Evolutionary conservation across 2,329 filamentous ascomycete genomes (phyloP).

Genomic region (Erysiphe pulchra): DNA sequence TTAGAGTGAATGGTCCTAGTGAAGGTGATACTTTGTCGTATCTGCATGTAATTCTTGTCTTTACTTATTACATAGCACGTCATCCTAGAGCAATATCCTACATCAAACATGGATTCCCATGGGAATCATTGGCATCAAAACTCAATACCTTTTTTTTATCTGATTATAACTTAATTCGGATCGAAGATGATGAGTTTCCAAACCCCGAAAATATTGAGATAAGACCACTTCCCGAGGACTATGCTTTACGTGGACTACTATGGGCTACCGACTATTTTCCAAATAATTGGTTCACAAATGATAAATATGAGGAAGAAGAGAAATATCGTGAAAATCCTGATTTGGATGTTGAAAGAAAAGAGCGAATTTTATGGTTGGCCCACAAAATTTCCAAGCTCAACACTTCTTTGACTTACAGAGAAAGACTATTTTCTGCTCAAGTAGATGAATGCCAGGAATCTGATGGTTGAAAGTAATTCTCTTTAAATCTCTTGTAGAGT

Average conservation of each 20-base stretch:
- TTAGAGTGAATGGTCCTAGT: conserved; percentile 3
- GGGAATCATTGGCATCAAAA: conserved; percentile 5
- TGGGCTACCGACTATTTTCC: conserved; percentile 10
- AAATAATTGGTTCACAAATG: conserved; percentile 7
- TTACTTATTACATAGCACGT: conserved; percentile 7
- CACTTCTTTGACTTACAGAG: conserved; percentile 5
- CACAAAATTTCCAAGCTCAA: conserved; percentile 3
- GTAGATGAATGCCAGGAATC: background rate
- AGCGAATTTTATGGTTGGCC: conserved; percentile 8
- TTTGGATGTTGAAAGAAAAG: conserved; percentile 6
- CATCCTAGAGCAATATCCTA: conserved; percentile 5
- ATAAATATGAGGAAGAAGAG: conserved; percentile 9
- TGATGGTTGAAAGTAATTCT: too few relatives aligned
- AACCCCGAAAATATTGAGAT: conserved; percentile 8
- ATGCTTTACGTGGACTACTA: conserved; percentile 9
- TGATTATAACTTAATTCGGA: conserved; percentile 2
- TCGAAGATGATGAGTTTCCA: conserved; percentile 6
- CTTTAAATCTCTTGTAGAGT: too few relatives aligned
- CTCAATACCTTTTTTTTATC: conserved; percentile 8
- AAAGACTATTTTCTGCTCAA: conserved; percentile 1
- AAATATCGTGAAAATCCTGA: conserved; percentile 7
- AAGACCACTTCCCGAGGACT: conserved; percentile 11
- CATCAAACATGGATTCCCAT: conserved; percentile 8
- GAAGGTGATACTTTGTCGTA: conserved; percentile 9
- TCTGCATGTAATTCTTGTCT: conserved; percentile 10